A percentile compares a stretch with the other conserved stretches of the same genome.
Conservation (phyloP, 192 early-diverging fungal species). For the Coemansia sp. region DNA sequence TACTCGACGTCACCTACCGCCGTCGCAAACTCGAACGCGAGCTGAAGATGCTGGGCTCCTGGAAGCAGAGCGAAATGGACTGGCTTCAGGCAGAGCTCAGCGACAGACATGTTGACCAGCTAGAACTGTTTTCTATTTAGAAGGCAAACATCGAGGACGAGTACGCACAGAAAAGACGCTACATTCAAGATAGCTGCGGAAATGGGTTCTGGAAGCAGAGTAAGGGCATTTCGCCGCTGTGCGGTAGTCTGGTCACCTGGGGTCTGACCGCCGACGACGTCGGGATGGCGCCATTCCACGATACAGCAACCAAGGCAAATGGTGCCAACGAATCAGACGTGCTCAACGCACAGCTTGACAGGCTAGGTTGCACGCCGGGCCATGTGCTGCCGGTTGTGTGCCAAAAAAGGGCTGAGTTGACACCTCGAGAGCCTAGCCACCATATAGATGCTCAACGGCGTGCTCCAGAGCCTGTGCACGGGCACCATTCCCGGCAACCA, state of each 20-base stretch:
- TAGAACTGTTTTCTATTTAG: too few relatives aligned
- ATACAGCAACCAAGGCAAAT: constrained; percentile 92
- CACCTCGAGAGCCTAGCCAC: constrained; percentile 90
- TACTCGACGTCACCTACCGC: constrained; percentile 82
- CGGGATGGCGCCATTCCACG: constrained; percentile 91
- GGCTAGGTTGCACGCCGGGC: constrained; percentile 82
- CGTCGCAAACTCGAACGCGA: constrained; percentile 59
- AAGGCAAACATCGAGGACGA: constrained; percentile 59
- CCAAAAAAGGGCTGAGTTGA: constrained; percentile 90
- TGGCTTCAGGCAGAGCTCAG: background rate
- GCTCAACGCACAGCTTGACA: constrained; percentile 75
- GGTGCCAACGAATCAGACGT: constrained; percentile 94
- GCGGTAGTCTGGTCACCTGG: constrained; percentile 79
- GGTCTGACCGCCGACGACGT: constrained; percentile 91
- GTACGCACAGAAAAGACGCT: constrained; percentile 60
- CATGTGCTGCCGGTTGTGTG: constrained; percentile 73
- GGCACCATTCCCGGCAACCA: constrained; percentile 89
- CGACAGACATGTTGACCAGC: constrained; percentile 34
- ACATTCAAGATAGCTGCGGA: constrained; percentile 71
- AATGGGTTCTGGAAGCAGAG: constrained; percentile 79
- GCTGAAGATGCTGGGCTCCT: constrained; percentile 4
- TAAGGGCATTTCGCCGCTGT: constrained; percentile 74
- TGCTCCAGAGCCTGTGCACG: constrained; percentile 73
- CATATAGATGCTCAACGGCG: constrained; percentile 93
- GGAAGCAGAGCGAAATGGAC: background rate